Conservation (phyloP, 208 protist species). For the Trypanosoma congolense region DNA sequence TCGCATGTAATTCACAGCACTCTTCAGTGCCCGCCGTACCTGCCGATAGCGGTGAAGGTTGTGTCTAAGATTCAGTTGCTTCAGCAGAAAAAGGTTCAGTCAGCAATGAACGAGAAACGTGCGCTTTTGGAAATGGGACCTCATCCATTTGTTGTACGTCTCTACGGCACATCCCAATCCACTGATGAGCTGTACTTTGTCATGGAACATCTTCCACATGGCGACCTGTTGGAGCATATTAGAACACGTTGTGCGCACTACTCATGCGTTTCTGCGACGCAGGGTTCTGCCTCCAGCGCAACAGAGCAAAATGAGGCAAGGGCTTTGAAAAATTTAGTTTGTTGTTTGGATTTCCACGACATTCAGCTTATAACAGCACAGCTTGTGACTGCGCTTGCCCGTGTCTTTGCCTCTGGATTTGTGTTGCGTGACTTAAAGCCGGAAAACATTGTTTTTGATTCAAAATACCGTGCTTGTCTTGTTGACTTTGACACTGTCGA, state of each 20-base stretch:
- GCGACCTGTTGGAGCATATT: constrained; percentile 90
- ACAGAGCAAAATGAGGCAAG: constrained; percentile 19
- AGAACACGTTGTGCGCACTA: constrained; percentile 23
- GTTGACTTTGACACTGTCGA: constrained; percentile 89
- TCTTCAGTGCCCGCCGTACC: constrained; percentile 21
- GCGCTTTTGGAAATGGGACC: constrained; percentile 55
- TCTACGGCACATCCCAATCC: constrained; percentile 85
- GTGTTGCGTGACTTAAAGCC: constrained; percentile 89
- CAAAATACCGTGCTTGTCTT: constrained; percentile 70
- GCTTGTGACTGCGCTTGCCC: constrained; percentile 57
- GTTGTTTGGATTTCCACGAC: constrained; percentile 75
- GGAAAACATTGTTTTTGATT: constrained; percentile 84
- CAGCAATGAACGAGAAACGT: constrained; percentile 81
- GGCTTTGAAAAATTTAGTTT: constrained; percentile 21
- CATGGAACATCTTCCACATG: constrained; percentile 90
- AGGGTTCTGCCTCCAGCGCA: neutral
- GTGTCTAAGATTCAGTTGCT: constrained; percentile 85
- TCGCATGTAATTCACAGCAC: constrained; percentile 63
- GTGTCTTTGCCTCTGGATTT: constrained; percentile 44
- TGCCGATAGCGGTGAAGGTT: constrained; percentile 79
- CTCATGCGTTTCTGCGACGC: neutral
- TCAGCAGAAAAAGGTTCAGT: constrained; percentile 78
- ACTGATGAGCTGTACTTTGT: constrained; percentile 91
- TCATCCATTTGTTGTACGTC: constrained; percentile 73
- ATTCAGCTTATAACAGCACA: constrained; percentile 83